Base-by-base conservation (phyloP, 2,329 filamentous ascomycete species). In the Monosporascus sp. region DNA sequence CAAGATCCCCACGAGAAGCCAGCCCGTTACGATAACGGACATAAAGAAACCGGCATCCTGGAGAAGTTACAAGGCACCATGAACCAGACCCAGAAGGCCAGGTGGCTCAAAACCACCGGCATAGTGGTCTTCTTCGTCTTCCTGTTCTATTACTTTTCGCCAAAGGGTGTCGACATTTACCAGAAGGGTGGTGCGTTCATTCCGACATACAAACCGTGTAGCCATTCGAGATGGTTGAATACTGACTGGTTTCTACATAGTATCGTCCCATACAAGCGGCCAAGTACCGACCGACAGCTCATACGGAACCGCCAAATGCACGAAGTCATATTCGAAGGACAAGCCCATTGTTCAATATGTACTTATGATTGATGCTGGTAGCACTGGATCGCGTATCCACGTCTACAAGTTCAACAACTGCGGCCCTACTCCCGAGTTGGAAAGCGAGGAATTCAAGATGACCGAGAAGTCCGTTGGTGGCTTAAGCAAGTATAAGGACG, bases 341-440 rank as follows among this genome's bases (percentile, higher is more conserved):
- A 97, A 97, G 76, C 93, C 94, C 49, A 84, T 99, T 61, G 87
- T 97, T 57, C 94, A 99, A 70, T 99, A 97, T 76, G 95, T 94
- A 57, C 83, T 97, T 66, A 99, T 99, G 94, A 90, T 99, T 67
- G 94, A 99, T 73, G 94, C 94, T 48, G 94, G 94, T 64, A 97
- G 92, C 78, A 97, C 94, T 52, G 94, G 94, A 56, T 97, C 94
- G 56, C 88, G 94, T 64, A 97, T 99, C 69, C 95, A 99, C 76
- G 91, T 97, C 55, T 99, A 97, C 81, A 90, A 91, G 69, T 99
- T 97, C 83, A 97, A 97, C 80, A 97, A 97, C 77, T 99, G 93
- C 76, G 94, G 92, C 14, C 76, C 90, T 7, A 92, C 92, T n/a
- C 94, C 94, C 26, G 92, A 97, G 74, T 83, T 99, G 49, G 94